phyloP scores from a whole-genome alignment of 202 grass and related monocot genomes.

The Carex arenaria region DNA sequence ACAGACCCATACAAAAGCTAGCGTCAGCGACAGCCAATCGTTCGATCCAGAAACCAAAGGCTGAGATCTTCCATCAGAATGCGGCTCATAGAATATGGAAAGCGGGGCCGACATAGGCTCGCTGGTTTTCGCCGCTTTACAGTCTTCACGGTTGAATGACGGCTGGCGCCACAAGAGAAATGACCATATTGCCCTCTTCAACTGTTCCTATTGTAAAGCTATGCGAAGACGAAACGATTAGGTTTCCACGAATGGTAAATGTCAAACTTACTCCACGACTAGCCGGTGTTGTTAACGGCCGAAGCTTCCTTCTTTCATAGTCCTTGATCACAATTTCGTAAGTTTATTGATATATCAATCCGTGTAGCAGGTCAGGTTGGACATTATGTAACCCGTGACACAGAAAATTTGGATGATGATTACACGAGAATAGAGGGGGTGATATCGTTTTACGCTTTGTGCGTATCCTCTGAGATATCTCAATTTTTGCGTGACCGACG shows the following conservation, averaged over 20 bases:
- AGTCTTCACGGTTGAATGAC: conserved; percentile 15
- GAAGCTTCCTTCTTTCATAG: background rate
- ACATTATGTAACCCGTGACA: background rate
- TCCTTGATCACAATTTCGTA: background rate
- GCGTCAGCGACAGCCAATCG: background rate
- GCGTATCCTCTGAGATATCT: too few species aligned
- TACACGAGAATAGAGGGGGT: background rate
- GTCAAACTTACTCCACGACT: background rate
- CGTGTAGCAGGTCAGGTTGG: background rate
- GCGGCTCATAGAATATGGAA: too few species aligned
- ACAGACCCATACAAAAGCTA: background rate
- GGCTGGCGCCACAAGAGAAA: background rate
- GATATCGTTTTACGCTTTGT: background rate
- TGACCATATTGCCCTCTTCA: background rate
- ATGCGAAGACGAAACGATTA: background rate
- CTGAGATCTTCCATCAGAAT: background rate
- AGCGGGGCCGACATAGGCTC: background rate
- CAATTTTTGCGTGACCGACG: too few species aligned
- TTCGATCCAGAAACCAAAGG: background rate
- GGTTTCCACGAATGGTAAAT: background rate
- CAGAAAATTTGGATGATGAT: too few species aligned
- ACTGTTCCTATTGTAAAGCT: background rate
- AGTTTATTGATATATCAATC: too few species aligned
- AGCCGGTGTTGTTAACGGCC: conserved; percentile 5
- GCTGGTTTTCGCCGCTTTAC: background rate